Conservation (phyloP, 768 basidiomycete genomes). For the Agaricus blazei region DNA sequence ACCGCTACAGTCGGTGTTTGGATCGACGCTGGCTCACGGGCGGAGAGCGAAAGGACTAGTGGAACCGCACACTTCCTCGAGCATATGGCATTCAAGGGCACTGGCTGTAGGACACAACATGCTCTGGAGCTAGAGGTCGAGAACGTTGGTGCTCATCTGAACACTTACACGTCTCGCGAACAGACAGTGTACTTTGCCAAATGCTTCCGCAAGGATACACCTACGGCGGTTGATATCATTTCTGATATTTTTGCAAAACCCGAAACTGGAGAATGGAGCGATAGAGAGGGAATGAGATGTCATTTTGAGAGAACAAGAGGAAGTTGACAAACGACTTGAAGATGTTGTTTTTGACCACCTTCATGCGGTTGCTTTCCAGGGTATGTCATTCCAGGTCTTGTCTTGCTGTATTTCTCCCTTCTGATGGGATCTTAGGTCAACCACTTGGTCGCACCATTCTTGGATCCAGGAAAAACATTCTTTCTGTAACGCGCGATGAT, state of each 20-base stretch:
- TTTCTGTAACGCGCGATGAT: conserved; percentile 91
- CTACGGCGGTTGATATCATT: conserved; percentile 90
- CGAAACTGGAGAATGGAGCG: conserved; percentile 81
- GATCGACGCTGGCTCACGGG: conserved; percentile 97
- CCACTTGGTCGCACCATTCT: conserved; percentile 96
- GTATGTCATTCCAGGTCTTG: conserved; percentile 39
- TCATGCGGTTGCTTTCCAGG: conserved; percentile 94
- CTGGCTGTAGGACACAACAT: conserved; percentile 81
- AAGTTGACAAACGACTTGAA: conserved; percentile 97
- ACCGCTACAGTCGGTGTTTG: conserved; percentile 99
- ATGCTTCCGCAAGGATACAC: conserved; percentile 94
- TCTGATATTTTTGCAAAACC: conserved; percentile 95
- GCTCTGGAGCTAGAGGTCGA: conserved; percentile 95
- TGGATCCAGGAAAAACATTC: conserved; percentile 92
- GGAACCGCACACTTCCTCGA: conserved; percentile 99
- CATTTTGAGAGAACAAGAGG: conserved; percentile 95
- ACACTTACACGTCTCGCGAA: conserved; percentile 97
- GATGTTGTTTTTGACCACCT: conserved; percentile 99
- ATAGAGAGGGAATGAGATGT: conserved; percentile 96
- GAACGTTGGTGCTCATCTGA: conserved; percentile 94
- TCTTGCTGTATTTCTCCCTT: conserved; percentile 1
- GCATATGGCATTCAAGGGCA: conserved; percentile 98
- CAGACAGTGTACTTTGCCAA: conserved; percentile 99
- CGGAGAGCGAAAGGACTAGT: conserved; percentile 91
- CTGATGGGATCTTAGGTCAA: conserved; percentile 54